phyloP scores from a whole-genome alignment of 352 stramenopile genomes.

The Elongisporangium prolatum region DNA sequence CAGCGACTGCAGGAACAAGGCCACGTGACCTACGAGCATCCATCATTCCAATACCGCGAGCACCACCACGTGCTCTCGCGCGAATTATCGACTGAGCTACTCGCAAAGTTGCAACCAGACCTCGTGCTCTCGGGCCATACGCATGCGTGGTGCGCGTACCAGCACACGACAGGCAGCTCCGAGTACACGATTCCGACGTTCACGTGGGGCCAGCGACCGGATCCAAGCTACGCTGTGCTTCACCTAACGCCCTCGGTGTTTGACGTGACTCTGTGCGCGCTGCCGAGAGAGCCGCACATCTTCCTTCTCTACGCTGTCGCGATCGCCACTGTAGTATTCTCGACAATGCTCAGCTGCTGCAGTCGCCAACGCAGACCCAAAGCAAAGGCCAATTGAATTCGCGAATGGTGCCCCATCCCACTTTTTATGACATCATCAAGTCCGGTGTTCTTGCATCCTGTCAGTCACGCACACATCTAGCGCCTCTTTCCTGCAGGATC shows the following conservation, averaged over 20 bases:
- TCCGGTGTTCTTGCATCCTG: not conserved
- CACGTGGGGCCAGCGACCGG: slow-evolving; percentile 71
- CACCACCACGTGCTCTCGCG: slow-evolving; percentile 71
- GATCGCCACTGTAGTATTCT: slow-evolving; percentile 9
- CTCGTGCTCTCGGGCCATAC: slow-evolving; percentile 73
- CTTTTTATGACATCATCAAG: not conserved
- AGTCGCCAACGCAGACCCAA: not conserved
- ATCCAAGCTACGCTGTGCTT: slow-evolving; percentile 70
- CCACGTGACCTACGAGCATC: slow-evolving; percentile 80
- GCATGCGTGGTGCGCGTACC: slow-evolving; percentile 59
- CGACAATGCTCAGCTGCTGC: slow-evolving; percentile 9
- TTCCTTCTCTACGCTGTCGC: slow-evolving; percentile 31
- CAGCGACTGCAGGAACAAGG: slow-evolving; percentile 38
- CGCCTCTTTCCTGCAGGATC: not conserved
- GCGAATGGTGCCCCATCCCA: not conserved
- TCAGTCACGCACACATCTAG: not conserved
- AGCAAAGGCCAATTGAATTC: not conserved
- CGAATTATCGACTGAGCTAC: slow-evolving; percentile 40
- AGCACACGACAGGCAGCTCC: slow-evolving; percentile 18
- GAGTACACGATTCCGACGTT: slow-evolving; percentile 78
- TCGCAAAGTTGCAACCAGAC: slow-evolving; percentile 37
- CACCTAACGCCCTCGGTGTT: slow-evolving; percentile 8
- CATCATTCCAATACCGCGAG: slow-evolving; percentile 50
- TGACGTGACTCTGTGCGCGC: slow-evolving; percentile 20
- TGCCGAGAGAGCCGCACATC: slow-evolving; percentile 32